Evolutionary conservation across 192 early-diverging fungal species (phyloP).

Genomic region (Blastocladiella britannica): DNA sequence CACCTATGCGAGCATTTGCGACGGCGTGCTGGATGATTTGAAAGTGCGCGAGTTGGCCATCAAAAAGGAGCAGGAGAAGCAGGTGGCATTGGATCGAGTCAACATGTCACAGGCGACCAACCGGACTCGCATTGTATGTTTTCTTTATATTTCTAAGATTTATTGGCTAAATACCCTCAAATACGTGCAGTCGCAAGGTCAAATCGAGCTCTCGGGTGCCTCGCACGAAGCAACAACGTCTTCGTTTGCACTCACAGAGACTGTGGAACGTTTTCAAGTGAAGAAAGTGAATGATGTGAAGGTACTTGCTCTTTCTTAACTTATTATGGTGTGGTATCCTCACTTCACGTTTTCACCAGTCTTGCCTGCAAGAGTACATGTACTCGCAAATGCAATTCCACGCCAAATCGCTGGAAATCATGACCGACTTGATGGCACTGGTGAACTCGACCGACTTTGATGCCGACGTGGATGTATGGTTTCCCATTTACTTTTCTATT

Average conservation of each 20-base stretch:
- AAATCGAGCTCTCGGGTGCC: neutral
- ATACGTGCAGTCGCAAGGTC: neutral
- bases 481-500: neutral
- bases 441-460: constrained; percentile 1
- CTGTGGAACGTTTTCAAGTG: neutral
- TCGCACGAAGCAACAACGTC: neutral
- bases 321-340: no score
- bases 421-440: neutral
- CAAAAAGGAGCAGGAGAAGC: neutral
- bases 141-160: neutral
- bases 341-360: no score
- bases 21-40: neutral
- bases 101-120: neutral
- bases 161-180: neutral
- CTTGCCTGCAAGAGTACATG: neutral
- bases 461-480: neutral
- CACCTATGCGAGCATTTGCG: neutral
- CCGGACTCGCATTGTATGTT: neutral
- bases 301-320: no score
- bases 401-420: neutral
- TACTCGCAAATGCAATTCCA: neutral
- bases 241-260: neutral
- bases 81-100: neutral
- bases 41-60: neutral
- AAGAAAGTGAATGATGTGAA: neutral